These are phyloP conservation scores for Lodderomyces elongisporus DNA, from an alignment of 1,139 yeast genomes.

Conservation along the genomic window DNA sequence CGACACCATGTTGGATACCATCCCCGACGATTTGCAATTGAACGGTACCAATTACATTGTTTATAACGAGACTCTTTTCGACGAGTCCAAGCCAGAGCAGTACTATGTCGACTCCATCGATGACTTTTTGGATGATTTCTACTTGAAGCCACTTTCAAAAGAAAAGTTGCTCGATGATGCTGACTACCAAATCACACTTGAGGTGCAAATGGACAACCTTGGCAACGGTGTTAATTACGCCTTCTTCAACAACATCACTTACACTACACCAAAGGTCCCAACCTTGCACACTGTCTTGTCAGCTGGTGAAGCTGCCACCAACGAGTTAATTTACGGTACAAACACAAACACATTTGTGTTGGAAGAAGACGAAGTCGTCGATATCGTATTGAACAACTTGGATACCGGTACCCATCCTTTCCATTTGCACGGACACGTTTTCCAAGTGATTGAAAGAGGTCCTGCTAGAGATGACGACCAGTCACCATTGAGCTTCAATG, in stretches of 20 bases:
- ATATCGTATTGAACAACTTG: slow-evolving; percentile 62
- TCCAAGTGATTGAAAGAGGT: slow-evolving; percentile 67
- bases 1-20: slow-evolving; percentile 58
- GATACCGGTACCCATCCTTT: slow-evolving; percentile 89
- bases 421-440: slow-evolving; percentile 83
- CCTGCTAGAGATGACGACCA: slow-evolving; percentile 42
- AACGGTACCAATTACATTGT: slow-evolving; percentile 52
- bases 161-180: slow-evolving; percentile 49
- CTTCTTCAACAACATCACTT: slow-evolving; percentile 64
- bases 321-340: slow-evolving; percentile 56
- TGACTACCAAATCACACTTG: slow-evolving; percentile 54
- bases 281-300: slow-evolving; percentile 57
- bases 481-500: slow-evolving; percentile 45
- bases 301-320: slow-evolving; percentile 42
- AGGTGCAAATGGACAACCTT: slow-evolving; percentile 61
- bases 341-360: slow-evolving; percentile 61
- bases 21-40: slow-evolving; percentile 49
- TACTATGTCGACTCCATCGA: slow-evolving; percentile 20
- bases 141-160: slow-evolving; percentile 41
- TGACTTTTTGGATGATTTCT: slow-evolving; percentile 52
- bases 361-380: slow-evolving; percentile 59
- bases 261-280: slow-evolving; percentile 62
- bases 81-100: slow-evolving; percentile 22
- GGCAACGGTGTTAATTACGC: slow-evolving; percentile 75
- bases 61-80: slow-evolving; percentile 30